Evolutionary conservation across 1,284 basidiomycete genomes (phyloP).

Genomic region (Microbotryum violaceum): DNA sequence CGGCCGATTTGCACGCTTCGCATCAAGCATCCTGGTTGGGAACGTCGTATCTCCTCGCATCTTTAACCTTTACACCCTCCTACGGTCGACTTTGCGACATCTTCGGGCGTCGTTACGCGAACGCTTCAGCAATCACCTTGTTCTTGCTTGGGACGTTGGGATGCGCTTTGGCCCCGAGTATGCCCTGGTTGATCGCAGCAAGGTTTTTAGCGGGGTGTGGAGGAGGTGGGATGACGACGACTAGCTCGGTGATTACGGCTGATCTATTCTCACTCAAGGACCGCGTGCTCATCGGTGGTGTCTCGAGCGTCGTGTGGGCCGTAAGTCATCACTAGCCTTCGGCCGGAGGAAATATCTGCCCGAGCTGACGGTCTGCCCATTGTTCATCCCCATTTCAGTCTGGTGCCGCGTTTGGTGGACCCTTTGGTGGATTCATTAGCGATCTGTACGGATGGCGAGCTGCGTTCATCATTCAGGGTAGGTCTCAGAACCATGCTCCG

Average conservation of each 20-base stretch:
- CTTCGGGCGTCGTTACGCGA: slow-evolving; percentile 66
- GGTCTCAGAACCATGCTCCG: too few relatives aligned
- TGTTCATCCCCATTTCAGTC: too few relatives aligned
- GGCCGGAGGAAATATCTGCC: too few relatives aligned
- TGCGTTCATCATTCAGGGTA: slow-evolving; percentile 48
- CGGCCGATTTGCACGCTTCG: slow-evolving; percentile 1
- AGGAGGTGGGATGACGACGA: slow-evolving; percentile 65
- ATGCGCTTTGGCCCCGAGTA: slow-evolving; percentile 73
- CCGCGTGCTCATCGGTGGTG: slow-evolving; percentile 85
- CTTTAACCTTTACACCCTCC: slow-evolving; percentile 26
- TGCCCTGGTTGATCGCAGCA: slow-evolving; percentile 70
- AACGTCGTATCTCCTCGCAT: slow-evolving; percentile 6
- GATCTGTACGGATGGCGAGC: slow-evolving; percentile 67
- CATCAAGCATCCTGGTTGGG: slow-evolving; percentile 7
- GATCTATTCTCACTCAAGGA: slow-evolving; percentile 67
- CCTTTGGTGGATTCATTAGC: slow-evolving; percentile 78
- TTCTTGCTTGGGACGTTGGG: slow-evolving; percentile 77
- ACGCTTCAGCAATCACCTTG: slow-evolving; percentile 62
- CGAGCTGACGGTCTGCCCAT: too few relatives aligned
- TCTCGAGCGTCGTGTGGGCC: slow-evolving; percentile 62
- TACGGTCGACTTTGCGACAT: slow-evolving; percentile 77
- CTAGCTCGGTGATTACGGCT: slow-evolving; percentile 62
- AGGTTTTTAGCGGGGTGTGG: slow-evolving; percentile 63
- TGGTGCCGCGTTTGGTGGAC: slow-evolving; percentile 52
- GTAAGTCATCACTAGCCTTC: slow-evolving; percentile 38